Percentiles rank a stretch among this genome's conserved stretches.
phyloP scores from a whole-genome alignment of 768 basidiomycete genomes.

The Exidia glandulosa region DNA sequence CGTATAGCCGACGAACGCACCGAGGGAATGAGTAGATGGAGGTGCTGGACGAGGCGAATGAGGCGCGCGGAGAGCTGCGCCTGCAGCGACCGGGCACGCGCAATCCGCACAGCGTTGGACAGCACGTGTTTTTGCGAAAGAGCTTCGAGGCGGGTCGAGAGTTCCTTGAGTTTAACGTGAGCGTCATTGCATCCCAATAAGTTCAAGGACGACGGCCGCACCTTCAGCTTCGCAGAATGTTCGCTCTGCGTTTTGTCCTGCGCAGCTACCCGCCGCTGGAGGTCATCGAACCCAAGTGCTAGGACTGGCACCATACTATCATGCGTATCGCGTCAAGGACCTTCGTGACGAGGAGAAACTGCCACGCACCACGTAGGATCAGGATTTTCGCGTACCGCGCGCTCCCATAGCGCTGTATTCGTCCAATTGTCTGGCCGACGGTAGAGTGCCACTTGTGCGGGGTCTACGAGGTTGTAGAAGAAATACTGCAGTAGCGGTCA shows the following conservation, averaged over 20 bases:
- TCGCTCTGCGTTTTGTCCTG: conserved; percentile 54
- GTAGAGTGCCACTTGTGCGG: conserved; percentile 51
- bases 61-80: conserved; percentile 63
- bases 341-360: conserved; percentile 1
- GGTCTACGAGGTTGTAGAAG: conserved; percentile 79
- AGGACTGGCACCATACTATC: conserved; percentile 66
- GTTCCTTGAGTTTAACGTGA: conserved; percentile 32
- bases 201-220: conserved; percentile 11
- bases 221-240: conserved; percentile 59
- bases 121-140: conserved; percentile 54
- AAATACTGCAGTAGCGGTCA: conserved; percentile 43
- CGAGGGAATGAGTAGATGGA: conserved; percentile 69
- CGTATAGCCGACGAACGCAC: conserved; percentile 65
- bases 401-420: conserved; percentile 66
- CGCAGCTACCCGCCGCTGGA: conserved; percentile 67
- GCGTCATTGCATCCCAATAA: background rate
- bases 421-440: conserved; percentile 61
- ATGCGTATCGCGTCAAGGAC: conserved; percentile 44
- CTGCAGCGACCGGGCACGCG: conserved; percentile 50
- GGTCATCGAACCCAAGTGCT: conserved; percentile 71
- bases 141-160: conserved; percentile 49
- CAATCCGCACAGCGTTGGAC: conserved; percentile 55
- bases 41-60: conserved; percentile 56
- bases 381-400: conserved; percentile 70
- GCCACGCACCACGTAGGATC: conserved; percentile 58